phyloP scores from a whole-genome alignment of 1,284 basidiomycete species.

The Puccinia sorghi region DNA sequence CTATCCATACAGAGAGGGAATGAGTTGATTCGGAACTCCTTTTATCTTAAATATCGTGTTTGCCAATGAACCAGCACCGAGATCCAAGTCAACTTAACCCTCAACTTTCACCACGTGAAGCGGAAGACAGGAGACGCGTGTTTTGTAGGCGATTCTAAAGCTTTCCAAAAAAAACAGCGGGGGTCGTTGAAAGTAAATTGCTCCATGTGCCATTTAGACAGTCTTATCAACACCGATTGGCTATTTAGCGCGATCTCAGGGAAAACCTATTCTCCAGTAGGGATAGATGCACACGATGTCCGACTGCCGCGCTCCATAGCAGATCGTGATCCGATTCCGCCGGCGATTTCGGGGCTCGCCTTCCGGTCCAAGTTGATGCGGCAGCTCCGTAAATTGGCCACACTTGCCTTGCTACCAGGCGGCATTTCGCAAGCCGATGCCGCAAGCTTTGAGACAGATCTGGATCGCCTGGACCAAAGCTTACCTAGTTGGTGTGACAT shows the following conservation, averaged over 20 bases:
- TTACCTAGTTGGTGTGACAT: slow-evolving; percentile 46
- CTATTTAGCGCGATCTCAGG: slow-evolving; percentile 47
- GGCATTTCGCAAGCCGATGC: slow-evolving; percentile 32
- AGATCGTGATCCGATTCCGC: slow-evolving; percentile 31
- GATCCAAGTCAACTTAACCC: slow-evolving; percentile 38
- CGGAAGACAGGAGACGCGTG: slow-evolving; percentile 39
- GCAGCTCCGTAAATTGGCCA: slow-evolving; percentile 41
- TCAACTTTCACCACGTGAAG: slow-evolving; percentile 25
- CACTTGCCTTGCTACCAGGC: slow-evolving; percentile 25
- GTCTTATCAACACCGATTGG: slow-evolving; percentile 48
- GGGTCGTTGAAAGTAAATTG: not conserved
- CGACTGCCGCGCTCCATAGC: slow-evolving; percentile 16
- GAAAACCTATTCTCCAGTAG: slow-evolving; percentile 48
- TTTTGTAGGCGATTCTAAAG: slow-evolving; percentile 34
- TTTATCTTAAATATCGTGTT: not conserved
- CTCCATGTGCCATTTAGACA: slow-evolving; percentile 27
- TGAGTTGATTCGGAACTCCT: not conserved
- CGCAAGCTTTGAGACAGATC: slow-evolving; percentile 25
- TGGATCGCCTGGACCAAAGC: slow-evolving; percentile 34
- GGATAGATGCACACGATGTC: slow-evolving; percentile 45
- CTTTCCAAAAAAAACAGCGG: not conserved
- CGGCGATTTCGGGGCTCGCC: slow-evolving; percentile 35
- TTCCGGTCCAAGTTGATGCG: slow-evolving; percentile 48
- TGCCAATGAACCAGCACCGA: slow-evolving; percentile 31
- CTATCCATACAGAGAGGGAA: not conserved